Base-by-base conservation (phyloP, 257 asterid genomes). In the Solanum paucissectum region DNA sequence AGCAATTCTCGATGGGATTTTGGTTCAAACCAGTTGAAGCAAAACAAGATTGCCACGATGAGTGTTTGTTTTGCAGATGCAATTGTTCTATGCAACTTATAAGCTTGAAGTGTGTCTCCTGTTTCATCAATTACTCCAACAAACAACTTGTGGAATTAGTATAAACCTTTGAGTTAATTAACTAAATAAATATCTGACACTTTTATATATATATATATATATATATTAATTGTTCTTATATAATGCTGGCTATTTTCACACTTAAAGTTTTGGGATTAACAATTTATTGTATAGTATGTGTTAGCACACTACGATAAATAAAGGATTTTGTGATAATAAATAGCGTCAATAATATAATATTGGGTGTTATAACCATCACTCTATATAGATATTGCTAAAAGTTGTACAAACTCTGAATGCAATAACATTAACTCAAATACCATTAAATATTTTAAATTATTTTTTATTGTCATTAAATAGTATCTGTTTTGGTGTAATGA, bases 1-100 rank as follows among this genome's bases (percentile, higher is more conserved):
- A 91, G 95, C 99, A 96, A 89, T 88, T 86, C 58, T 90, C 38
- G 74, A 97, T 42, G 12, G 98, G 95, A 12, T 46, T 86, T 12
- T 92, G 88, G 89, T 91, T 91, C 73, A 95, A 88, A 12, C 92
- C 91, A n/a, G 90, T 88, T 9, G 92, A 49, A 83, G 79, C 81
- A 86, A 92, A 97, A 91, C 99, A 97, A 84, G 97, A 92, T 74
- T 87, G 90, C 99, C 98, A 95, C 40, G 94, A 87, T 0, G 88
- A 55, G 72, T 94, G 97, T 81, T 58, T 92, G 88, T 91, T 91
- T 93, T 92, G 92, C 93, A 94, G 88, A 25, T 89, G 97, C 89
- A 94, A 87, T 13, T 88, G 86, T 92, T 95, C 98, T 60, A 95
- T 90, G 87, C 99, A 97, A 33, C 92, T 88, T 82, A 97, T 93